phyloP scores from a whole-genome alignment of 257 asterid genomes.

The Nicotiana undulata region DNA sequence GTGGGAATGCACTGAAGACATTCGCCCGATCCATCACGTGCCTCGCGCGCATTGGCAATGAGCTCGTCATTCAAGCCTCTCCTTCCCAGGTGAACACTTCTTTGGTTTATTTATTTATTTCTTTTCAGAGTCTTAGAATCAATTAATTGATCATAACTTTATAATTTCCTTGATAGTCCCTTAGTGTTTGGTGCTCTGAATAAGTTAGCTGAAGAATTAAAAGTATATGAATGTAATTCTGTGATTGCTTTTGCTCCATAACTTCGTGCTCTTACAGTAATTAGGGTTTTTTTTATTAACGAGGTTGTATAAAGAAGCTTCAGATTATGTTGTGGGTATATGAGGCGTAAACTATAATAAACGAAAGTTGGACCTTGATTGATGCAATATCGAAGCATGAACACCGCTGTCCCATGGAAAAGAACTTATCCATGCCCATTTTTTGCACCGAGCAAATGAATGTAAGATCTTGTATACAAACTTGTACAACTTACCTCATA shows the following conservation, averaged over 20 bases:
- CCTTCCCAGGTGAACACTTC: constrained; percentile 50
- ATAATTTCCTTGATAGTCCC: too few species aligned
- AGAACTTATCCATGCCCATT: too few species aligned
- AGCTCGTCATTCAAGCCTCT: constrained; percentile 71
- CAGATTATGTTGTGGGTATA: too few species aligned
- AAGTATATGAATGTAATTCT: too few species aligned
- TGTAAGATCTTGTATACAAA: too few species aligned
- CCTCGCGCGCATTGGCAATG: constrained; percentile 93
- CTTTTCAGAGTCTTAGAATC: neutral
- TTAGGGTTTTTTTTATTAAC: constrained; percentile 18
- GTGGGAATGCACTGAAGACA: constrained; percentile 77
- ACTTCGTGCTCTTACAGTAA: neutral
- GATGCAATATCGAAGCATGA: too few species aligned
- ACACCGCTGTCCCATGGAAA: too few species aligned
- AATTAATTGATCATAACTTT: neutral
- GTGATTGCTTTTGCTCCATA: neutral
- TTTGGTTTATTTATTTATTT: neutral
- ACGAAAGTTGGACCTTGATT: too few species aligned
- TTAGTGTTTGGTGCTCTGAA: too few species aligned
- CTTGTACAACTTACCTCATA: neutral
- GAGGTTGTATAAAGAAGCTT: neutral
- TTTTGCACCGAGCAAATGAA: neutral
- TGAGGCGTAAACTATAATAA: too few species aligned
- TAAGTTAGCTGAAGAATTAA: neutral
- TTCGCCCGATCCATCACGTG: constrained; percentile 78